Conservation (phyloP, 2,329 filamentous ascomycete genomes). For the Ceratocystis huliohia region DNA sequence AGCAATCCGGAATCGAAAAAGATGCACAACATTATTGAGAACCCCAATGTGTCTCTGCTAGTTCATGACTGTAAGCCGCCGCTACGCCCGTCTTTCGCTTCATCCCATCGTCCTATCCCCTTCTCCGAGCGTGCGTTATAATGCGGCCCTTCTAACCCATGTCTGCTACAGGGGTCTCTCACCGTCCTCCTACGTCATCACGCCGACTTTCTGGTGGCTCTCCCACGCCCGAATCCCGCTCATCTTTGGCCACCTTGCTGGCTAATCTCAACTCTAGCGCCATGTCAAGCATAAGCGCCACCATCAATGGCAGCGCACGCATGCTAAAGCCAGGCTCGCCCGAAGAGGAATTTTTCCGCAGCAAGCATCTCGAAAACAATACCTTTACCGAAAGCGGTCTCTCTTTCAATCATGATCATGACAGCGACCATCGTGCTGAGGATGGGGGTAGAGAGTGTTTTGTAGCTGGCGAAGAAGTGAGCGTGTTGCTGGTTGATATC, state of each 20-base stretch:
- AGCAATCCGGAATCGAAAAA: conserved; percentile 69
- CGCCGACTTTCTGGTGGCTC: conserved; percentile 48
- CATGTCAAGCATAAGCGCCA: conserved; percentile 77
- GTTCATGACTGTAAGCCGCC: conserved; percentile 66
- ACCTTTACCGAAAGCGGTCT: conserved; percentile 54
- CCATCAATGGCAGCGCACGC: conserved; percentile 77
- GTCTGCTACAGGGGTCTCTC: conserved; percentile 56
- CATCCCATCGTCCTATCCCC: background rate
- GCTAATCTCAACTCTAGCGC: conserved; percentile 84
- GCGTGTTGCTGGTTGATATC: conserved; percentile 77
- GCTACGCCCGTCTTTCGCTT: background rate
- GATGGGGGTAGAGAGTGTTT: conserved; percentile 52
- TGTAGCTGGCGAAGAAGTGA: conserved; percentile 68
- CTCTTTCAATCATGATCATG: conserved; percentile 29
- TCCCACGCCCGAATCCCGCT: conserved; percentile 51
- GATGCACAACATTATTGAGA: conserved; percentile 66
- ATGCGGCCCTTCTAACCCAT: conserved; percentile 16
- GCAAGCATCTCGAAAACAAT: conserved; percentile 80
- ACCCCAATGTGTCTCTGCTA: conserved; percentile 81
- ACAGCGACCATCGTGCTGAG: conserved; percentile 24
- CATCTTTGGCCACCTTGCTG: conserved; percentile 68
- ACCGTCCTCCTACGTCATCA: conserved; percentile 66
- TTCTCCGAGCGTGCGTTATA: background rate
- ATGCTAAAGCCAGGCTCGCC: conserved; percentile 61
- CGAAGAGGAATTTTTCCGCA: conserved; percentile 73